These are phyloP conservation scores for Macaranga tanarius DNA, from an alignment of 441 rosid species.

Conservation along the genomic window DNA sequence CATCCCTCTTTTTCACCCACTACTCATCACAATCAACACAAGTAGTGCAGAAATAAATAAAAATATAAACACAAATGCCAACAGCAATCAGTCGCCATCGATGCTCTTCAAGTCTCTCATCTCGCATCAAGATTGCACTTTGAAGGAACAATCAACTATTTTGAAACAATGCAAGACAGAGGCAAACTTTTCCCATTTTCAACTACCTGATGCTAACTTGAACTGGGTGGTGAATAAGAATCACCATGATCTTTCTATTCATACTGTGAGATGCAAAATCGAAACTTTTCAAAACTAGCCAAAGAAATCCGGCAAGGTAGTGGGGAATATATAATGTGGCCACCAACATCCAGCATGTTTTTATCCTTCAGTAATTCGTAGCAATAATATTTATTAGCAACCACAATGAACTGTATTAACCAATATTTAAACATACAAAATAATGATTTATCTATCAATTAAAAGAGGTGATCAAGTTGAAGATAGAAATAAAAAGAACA, in stretches of 20 bases:
- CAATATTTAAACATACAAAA: slow-evolving; percentile 7
- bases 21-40: slow-evolving; percentile 10
- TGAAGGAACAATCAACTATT: slow-evolving; percentile 37
- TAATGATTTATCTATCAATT: slow-evolving; percentile 7
- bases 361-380: slow-evolving; percentile 59
- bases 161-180: slow-evolving; percentile 58
- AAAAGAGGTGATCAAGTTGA: slow-evolving; percentile 5
- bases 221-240: slow-evolving; percentile 39
- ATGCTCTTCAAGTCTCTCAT: slow-evolving; percentile 55
- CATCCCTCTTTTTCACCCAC: slow-evolving; percentile 22
- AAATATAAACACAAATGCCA: slow-evolving; percentile 22
- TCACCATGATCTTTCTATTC: slow-evolving; percentile 64
- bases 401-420: slow-evolving; percentile 23
- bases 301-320: slow-evolving; percentile 84
- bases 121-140: slow-evolving; percentile 43
- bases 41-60: slow-evolving; percentile 22
- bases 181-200: slow-evolving; percentile 44
- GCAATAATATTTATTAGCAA: slow-evolving; percentile 32
- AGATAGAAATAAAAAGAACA: neutral
- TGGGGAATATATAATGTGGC: slow-evolving; percentile 90
- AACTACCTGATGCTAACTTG: slow-evolving; percentile 35
- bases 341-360: slow-evolving; percentile 70
- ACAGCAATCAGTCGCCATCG: slow-evolving; percentile 32
- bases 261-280: slow-evolving; percentile 83
- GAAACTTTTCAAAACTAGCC: slow-evolving; percentile 74